A percentile compares a stretch with the other conserved stretches of the same genome.
phyloP scores from a whole-genome alignment of 768 basidiomycete species.

The Filobasidium floriforme region DNA sequence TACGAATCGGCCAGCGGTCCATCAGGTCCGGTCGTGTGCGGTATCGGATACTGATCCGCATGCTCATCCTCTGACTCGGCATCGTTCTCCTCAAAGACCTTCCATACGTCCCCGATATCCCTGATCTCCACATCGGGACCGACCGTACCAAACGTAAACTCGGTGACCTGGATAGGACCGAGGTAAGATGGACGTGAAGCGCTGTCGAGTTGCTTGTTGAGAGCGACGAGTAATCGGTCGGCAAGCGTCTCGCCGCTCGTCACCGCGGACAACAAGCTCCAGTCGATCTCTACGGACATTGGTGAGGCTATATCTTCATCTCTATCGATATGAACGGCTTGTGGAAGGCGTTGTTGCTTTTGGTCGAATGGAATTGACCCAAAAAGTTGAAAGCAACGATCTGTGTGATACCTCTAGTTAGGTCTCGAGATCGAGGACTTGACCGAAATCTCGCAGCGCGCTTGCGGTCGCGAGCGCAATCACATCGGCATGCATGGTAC shows the following conservation, averaged over 20 bases:
- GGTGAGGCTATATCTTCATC: neutral
- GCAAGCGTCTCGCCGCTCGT: constrained; percentile 65
- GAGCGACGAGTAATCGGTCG: constrained; percentile 58
- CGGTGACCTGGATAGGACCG: constrained; percentile 78
- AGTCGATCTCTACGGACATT: constrained; percentile 96
- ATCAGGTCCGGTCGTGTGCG: constrained; percentile 20
- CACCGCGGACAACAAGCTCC: constrained; percentile 76
- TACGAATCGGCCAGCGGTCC: constrained; percentile 15
- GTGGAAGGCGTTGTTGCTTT: no score
- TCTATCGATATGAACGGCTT: no score
- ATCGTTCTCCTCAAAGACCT: constrained; percentile 84
- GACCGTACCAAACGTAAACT: constrained; percentile 75
- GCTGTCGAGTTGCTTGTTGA: constrained; percentile 68
- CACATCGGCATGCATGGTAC: no score
- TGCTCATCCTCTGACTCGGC: constrained; percentile 48
- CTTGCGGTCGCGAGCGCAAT: no score
- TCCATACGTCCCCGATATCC: constrained; percentile 87
- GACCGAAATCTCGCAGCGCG: no score
- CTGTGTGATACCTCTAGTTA: no score
- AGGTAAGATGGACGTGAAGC: constrained; percentile 84
- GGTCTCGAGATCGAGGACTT: no score
- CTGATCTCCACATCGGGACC: constrained; percentile 81
- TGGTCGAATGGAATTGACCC: no score
- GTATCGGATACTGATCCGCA: constrained; percentile 48
- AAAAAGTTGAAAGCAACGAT: no score